Base-by-base conservation (phyloP, 495 filamentous ascomycete genomes). In the Copromyces sp. region DNA sequence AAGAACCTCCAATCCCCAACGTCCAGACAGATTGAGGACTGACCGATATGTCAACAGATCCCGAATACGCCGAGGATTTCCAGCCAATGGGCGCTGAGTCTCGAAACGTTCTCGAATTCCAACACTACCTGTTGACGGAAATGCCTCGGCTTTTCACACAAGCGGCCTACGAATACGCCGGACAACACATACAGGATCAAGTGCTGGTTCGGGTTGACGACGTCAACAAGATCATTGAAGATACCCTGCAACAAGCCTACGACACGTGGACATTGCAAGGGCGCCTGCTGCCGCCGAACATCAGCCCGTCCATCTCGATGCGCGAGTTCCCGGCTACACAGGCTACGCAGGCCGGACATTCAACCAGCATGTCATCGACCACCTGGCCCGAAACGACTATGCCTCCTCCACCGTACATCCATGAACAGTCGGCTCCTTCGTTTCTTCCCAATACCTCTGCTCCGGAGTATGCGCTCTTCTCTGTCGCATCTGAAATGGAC, bases 31-130 rank as follows among this genome's bases (percentile, higher is more conserved):
- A 53, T 39, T 69, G 20, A 59, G 41, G 53, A 71, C 47, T 74
- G 17, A 73, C 78, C 77, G 73, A 78, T 37, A 47, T 37, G 32
- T 71, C 32, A 70, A 47, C 72, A 80, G 78, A 80, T 75, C 74
- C 77, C 5, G 77, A 80, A 71, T 39, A 69, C 42, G 38, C 75
- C 14, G 76, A 77, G 44, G 77, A 80, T 70, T 24, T 79, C 39
- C 69, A n/a, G 47, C 74, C 72, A 2, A 16, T 71, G 39, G 59
- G 70, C 8, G 39, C 78, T 32, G 76, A 78, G 40, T 70, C 74
- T 9, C 74, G 71, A 1, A 72, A 45, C 42, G 71, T 68, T 39
- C 68, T 78, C 68, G 39, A 68, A 24, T 76, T 79, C 38, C 78
- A 78, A 45, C 77, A 79, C 69, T 79, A 76, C 59, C 68, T 80